Base-by-base conservation (phyloP, 805 yeast species). In the Candida loeiensis region DNA sequence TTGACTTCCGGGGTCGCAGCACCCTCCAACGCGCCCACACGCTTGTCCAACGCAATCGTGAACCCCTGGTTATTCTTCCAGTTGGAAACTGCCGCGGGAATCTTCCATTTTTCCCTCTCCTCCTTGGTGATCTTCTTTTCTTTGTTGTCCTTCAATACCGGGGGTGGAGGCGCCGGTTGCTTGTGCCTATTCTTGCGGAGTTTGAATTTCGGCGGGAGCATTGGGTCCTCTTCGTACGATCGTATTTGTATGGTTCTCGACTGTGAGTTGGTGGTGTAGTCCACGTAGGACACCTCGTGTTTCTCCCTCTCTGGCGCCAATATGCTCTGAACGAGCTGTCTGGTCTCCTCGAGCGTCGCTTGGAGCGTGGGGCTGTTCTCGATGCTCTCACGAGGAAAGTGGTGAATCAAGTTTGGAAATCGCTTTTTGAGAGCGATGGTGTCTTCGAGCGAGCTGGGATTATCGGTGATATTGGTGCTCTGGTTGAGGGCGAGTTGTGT, bases 21-120 rank as follows among this genome's bases (percentile, higher is more conserved):
- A 9, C 18, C 26, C 21, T 30, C 33, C 12, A 17, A 17, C 16
- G 40, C 26, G 16, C 33, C 33, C 40, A 86, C 66, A 44, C 97
- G 69, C 53, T 84, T 85, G 40, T 89, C 95, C 29, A 90, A 60
- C 1, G 84, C 79, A 33, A 90, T 81, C 1, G 95, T 80, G 55
- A 80, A 87, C 1, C 98, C 97, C 50, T 85, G 84, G 13, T 90
- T 86, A 59, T 93, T 93, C 59, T 89, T 90, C 97, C 98, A 93
- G 58, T 87, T 88, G 1, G 98, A 91, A 0, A 91, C 77, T 1
- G 95, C 87, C 0, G 95, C 81, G 0, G 98, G 98, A 21, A 93
- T 88, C 35, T 74, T 73, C 96, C 97, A 91, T 45, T 77, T 73
- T 19, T 76, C 78, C 47, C 80, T 85, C 39, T 89, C 95, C 48